phyloP scores from a whole-genome alignment of 1,284 basidiomycete species.

The Ganoderma resinaceum region DNA sequence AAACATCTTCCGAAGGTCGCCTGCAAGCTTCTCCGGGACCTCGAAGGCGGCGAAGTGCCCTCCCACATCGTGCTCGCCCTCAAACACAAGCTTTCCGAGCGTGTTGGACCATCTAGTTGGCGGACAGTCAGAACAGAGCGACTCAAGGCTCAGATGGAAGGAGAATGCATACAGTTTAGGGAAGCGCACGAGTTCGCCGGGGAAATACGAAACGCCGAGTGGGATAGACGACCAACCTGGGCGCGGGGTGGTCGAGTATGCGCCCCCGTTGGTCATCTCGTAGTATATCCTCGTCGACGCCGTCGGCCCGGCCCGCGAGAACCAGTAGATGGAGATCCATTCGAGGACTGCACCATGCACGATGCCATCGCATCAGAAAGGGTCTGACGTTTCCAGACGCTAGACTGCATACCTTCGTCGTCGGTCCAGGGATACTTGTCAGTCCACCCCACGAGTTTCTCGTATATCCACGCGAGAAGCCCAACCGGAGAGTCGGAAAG shows the following conservation, averaged over 20 bases:
- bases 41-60: slow-evolving; percentile 42
- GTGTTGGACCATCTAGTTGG: slow-evolving; percentile 18
- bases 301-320: slow-evolving; percentile 60
- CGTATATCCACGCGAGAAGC: slow-evolving; percentile 66
- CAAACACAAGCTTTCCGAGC: slow-evolving; percentile 38
- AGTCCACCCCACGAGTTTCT: slow-evolving; percentile 61
- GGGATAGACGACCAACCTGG: slow-evolving; percentile 43
- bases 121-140: slow-evolving; percentile 35
- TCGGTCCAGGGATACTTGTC: slow-evolving; percentile 58
- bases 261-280: slow-evolving; percentile 36
- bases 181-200: slow-evolving; percentile 46
- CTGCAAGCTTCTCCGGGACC: slow-evolving; percentile 34
- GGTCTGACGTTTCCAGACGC: not conserved
- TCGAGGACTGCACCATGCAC: not conserved
- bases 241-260: too few species aligned
- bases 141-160: too few species aligned
- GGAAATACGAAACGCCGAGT: slow-evolving; percentile 56
- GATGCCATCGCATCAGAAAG: not conserved
- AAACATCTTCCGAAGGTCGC: slow-evolving; percentile 38
- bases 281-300: slow-evolving; percentile 64
- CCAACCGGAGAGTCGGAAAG: slow-evolving; percentile 63
- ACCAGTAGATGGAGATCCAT: slow-evolving; percentile 58
- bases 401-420: slow-evolving; percentile 49
- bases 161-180: slow-evolving; percentile 56
- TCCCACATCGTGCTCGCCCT: slow-evolving; percentile 32